Evolutionary conservation across 345 rosid genomes (phyloP), one percentile per base, ranked within the genome.

Genomic region (Isatis tinctoria): DNA sequence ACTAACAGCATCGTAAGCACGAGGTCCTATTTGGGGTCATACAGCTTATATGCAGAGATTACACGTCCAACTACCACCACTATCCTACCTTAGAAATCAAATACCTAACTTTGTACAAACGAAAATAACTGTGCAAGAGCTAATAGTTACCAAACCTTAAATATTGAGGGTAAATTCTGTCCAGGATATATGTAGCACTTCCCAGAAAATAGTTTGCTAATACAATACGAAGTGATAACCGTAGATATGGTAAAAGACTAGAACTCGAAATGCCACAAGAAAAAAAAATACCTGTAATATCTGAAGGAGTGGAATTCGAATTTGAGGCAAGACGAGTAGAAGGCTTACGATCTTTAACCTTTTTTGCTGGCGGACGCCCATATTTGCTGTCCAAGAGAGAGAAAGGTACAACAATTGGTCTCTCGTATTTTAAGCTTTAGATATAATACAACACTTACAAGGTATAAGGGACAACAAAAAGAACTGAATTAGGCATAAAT

Each of bases 291-390:
- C 98, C 98, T 54, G 90, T 77, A 56, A 83, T 81, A 74, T 87
- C 96, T 41, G 84, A 69, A 64, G 94, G 80, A 70, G 82, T 80
- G 33, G 71, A 73, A 62, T 78, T 85, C 5, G 79, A 70, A 71
- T 81, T 72, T 63, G 79, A 77, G 69, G 85, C 92, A 65, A 83
- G 76, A 48, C 88, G 89, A 41, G 82, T 58, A 56, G 85, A 51
- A 56, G 84, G 84, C 77, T 89, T 96, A 75, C 90, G 86, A 76
- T 89, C 97, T 75, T 90, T 92, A 75, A 89, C 72, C 83, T 90
- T 96, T 78, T 84, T 89, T 30, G 85, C 78, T 62, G 96, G 96
- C 58, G 97, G 96, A 54, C 94, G 90, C 28, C 98, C 98, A 35
- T 83, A 77, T 82, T 92, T 96, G 83, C 99, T 92, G 87, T 69